Evolutionary conservation across 441 rosid species (phyloP).

Genomic region (Mallotus japonicus): DNA sequence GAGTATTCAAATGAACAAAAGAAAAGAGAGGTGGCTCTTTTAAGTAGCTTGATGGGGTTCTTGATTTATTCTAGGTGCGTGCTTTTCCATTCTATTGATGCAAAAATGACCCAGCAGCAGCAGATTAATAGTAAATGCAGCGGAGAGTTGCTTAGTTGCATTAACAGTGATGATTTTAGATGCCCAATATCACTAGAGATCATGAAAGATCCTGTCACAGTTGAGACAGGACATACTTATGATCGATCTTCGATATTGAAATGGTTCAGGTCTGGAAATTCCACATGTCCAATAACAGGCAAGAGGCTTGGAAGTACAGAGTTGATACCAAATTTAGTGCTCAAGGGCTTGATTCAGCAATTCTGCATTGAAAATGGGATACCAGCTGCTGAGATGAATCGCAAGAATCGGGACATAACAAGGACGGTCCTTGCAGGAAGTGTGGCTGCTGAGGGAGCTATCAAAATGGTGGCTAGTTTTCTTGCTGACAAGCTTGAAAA

Average conservation of each 20-base stretch:
- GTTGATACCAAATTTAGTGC: slow-evolving; percentile 49
- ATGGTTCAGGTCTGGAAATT: slow-evolving; percentile 70
- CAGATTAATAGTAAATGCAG: slow-evolving; percentile 6
- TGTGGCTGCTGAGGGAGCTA: slow-evolving; percentile 57
- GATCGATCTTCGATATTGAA: slow-evolving; percentile 65
- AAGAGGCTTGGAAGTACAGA: slow-evolving; percentile 42
- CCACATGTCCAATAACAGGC: slow-evolving; percentile 72
- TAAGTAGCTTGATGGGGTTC: slow-evolving; percentile 58
- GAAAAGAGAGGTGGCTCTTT: slow-evolving; percentile 29
- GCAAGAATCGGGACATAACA: slow-evolving; percentile 39
- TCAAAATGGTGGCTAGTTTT: slow-evolving; percentile 43
- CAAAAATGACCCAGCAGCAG: slow-evolving; percentile 21
- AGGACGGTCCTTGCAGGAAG: slow-evolving; percentile 43
- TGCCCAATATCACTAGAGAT: slow-evolving; percentile 79
- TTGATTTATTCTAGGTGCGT: slow-evolving; percentile 62
- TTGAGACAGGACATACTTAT: slow-evolving; percentile 73
- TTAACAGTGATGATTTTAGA: slow-evolving; percentile 60
- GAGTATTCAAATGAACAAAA: slow-evolving; percentile 35
- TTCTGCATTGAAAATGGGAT: slow-evolving; percentile 47
- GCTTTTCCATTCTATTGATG: slow-evolving; percentile 42
- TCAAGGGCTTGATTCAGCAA: slow-evolving; percentile 54
- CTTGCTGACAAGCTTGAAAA: slow-evolving; percentile 41
- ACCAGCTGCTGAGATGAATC: slow-evolving; percentile 23
- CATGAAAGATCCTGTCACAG: slow-evolving; percentile 73
- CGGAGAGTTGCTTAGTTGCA: slow-evolving; percentile 22